These are phyloP conservation scores for Aspergillus sclerotioniger DNA, from an alignment of 495 filamentous ascomycete genomes.

Conservation along the genomic window DNA sequence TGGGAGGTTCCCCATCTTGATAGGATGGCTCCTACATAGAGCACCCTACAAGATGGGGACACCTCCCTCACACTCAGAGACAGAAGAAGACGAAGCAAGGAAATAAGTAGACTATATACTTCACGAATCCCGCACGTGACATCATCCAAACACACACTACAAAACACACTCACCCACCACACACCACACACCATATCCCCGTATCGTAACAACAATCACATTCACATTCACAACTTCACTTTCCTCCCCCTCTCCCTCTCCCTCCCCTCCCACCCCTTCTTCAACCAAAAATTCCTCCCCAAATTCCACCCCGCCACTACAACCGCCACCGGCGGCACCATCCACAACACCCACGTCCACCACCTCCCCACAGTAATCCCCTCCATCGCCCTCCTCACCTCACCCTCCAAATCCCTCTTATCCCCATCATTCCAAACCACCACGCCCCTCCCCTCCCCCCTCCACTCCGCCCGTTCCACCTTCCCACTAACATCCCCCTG, in stretches of 20 bases:
- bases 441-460: conserved; percentile 62
- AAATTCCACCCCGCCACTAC: conserved; percentile 63
- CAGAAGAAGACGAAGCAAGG: too few relatives aligned
- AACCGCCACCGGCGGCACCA: conserved; percentile 69
- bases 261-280: conserved; percentile 66
- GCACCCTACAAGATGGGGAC: too few relatives aligned
- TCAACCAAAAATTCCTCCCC: conserved; percentile 62
- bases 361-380: conserved; percentile 64
- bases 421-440: conserved; percentile 87
- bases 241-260: conserved; percentile 58
- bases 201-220: neutral
- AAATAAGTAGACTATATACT: too few relatives aligned
- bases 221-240: conserved; percentile 68
- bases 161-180: neutral
- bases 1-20: too few relatives aligned
- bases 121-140: too few relatives aligned
- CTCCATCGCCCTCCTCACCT: conserved; percentile 61
- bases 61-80: too few relatives aligned
- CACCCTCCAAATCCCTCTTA: conserved; percentile 60
- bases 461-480: conserved; percentile 64
- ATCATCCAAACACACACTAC: neutral
- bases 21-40: too few relatives aligned
- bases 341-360: conserved; percentile 76
- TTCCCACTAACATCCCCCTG: conserved; percentile 85
- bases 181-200: neutral